Percentiles rank a stretch among this genome's conserved stretches.
These are phyloP conservation scores for Sclerotinia borealis DNA, from an alignment of 2,329 filamentous ascomycete genomes.

Conservation along the genomic window DNA sequence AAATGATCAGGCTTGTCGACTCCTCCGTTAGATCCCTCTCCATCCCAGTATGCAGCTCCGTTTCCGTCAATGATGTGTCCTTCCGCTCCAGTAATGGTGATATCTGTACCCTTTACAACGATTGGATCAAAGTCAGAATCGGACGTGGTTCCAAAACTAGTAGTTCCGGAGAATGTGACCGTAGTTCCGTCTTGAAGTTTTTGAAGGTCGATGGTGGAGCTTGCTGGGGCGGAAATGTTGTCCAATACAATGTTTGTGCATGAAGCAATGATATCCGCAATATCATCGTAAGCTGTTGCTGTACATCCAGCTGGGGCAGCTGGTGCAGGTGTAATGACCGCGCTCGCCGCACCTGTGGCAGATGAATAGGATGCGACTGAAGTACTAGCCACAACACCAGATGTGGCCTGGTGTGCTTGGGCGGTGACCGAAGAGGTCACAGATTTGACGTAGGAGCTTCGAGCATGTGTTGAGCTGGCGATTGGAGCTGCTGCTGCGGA, in stretches of 20 bases:
- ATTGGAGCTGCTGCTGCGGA: background rate
- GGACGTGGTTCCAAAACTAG: slow-evolving; percentile 59
- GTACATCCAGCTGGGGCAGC: slow-evolving; percentile 37
- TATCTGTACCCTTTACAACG: slow-evolving; percentile 28
- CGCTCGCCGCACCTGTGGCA: background rate
- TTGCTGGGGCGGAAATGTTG: slow-evolving; percentile 36
- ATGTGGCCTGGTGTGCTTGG: background rate
- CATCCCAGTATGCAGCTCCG: slow-evolving; percentile 47
- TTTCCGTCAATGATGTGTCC: slow-evolving; percentile 46
- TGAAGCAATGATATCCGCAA: slow-evolving; percentile 34
- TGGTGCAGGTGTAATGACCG: background rate
- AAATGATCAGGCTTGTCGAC: slow-evolving; percentile 60
- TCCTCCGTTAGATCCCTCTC: slow-evolving; percentile 52
- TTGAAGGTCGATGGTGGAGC: slow-evolving; percentile 36
- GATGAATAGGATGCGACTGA: background rate
- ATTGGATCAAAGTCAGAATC: slow-evolving; percentile 57
- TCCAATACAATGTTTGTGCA: slow-evolving; percentile 40
- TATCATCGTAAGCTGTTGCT: slow-evolving; percentile 43
- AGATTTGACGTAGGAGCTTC: background rate
- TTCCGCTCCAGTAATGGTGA: slow-evolving; percentile 22
- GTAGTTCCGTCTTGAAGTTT: slow-evolving; percentile 36
- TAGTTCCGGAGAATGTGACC: slow-evolving; percentile 58
- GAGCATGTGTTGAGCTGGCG: background rate
- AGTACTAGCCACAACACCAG: background rate
- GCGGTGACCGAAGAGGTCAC: background rate